A percentile compares a stretch with the other conserved stretches of the same genome.
phyloP scores from a whole-genome alignment of 1,284 basidiomycete genomes.

The Anthracocystis walkeri region DNA sequence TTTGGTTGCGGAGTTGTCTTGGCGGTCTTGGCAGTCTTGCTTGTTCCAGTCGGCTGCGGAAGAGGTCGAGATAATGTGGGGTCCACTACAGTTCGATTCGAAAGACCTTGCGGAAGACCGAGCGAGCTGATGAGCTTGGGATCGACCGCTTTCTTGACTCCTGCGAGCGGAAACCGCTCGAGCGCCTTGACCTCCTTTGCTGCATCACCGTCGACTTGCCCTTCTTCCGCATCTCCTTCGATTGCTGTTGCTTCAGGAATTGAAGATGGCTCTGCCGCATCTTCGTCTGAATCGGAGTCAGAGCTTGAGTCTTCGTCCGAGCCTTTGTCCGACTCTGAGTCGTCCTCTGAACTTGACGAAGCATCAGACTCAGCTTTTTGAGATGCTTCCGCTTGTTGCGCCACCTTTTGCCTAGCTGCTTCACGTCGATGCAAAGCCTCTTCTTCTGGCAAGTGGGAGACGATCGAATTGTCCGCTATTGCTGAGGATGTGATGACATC shows the following conservation, averaged over 20 bases:
- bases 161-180: constrained; percentile 38
- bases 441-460: constrained; percentile 36
- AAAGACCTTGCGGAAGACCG: constrained; percentile 59
- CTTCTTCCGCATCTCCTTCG: background rate
- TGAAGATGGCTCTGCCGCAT: constrained; percentile 13
- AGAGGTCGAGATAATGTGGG: constrained; percentile 47
- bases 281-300: constrained; percentile 13
- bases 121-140: constrained; percentile 53
- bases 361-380: constrained; percentile 2
- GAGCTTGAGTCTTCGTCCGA: constrained; percentile 16
- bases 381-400: background rate
- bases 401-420: constrained; percentile 13
- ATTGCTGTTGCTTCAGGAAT: background rate
- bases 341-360: constrained; percentile 6
- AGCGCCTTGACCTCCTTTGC: constrained; percentile 27
- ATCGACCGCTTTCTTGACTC: constrained; percentile 45
- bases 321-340: constrained; percentile 11
- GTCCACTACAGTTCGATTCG: constrained; percentile 52
- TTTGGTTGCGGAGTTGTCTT: background rate
- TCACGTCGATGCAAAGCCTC: constrained; percentile 25
- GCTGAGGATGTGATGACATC: constrained; percentile 19
- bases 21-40: constrained; percentile 5
- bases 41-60: constrained; percentile 10
- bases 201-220: background rate
- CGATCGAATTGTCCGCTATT: constrained; percentile 22